Evolutionary conservation across 306 rosid genomes (phyloP).

Genomic region (Boehmeria nivea): DNA sequence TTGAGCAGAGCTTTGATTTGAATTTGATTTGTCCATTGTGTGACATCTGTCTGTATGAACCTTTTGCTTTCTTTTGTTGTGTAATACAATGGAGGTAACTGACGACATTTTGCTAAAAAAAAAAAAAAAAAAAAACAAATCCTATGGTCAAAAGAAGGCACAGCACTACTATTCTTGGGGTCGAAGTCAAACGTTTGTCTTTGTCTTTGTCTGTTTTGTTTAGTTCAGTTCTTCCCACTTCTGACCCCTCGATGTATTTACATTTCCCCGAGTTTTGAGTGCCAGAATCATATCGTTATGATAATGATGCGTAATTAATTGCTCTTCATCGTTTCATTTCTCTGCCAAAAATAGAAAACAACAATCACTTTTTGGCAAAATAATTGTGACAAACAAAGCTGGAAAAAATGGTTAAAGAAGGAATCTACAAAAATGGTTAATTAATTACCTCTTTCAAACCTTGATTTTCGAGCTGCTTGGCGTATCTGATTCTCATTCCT

Average conservation of each 20-base stretch:
- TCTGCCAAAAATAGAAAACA: background rate
- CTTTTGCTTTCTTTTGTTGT: background rate
- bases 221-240: background rate
- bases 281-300: background rate
- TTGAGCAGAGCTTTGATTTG: too few species aligned
- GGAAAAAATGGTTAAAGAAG: too few species aligned
- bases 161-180: too few species aligned
- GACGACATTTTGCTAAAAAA: background rate
- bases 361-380: background rate
- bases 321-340: slow-evolving; percentile 6
- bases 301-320: background rate
- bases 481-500: slow-evolving; percentile 50
- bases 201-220: too few species aligned
- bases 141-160: background rate
- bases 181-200: too few species aligned
- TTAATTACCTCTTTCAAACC: slow-evolving; percentile 76
- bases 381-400: too few species aligned
- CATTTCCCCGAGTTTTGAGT: background rate
- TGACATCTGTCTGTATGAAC: background rate
- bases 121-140: background rate
- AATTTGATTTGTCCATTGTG: too few species aligned
- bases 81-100: background rate
- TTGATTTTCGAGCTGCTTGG: slow-evolving; percentile 53
- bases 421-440: too few species aligned
- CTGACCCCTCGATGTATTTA: slow-evolving; percentile 2